Evolutionary conservation across 345 rosid species (phyloP).

Genomic region (Moricandia moricandioides): DNA sequence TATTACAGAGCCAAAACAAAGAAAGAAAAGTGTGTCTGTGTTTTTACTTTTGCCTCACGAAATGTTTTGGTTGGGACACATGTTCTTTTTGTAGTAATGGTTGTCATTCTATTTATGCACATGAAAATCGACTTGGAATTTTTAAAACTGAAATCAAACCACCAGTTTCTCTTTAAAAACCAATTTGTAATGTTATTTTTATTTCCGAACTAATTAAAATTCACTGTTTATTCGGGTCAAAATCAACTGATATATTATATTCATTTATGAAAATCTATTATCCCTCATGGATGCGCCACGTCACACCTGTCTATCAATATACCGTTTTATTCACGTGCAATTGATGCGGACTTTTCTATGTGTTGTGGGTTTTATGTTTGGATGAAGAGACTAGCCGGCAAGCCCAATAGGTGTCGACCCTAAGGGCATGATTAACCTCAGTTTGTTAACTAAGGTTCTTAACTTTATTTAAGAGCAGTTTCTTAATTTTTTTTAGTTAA

Average conservation of each 20-base stretch:
- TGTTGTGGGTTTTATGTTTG: too few species aligned
- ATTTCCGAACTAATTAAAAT: background rate
- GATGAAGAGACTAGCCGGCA: too few species aligned
- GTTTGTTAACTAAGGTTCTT: too few species aligned
- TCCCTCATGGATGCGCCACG: too few species aligned
- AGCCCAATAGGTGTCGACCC: too few species aligned
- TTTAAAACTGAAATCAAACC: background rate
- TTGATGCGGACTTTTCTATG: too few species aligned
- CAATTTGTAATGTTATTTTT: background rate
- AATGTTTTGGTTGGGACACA: conserved; percentile 1
- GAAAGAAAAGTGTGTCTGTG: background rate
- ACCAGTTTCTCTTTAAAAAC: background rate
- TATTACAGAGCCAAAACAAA: background rate
- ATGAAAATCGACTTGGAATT: background rate
- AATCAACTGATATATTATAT: background rate
- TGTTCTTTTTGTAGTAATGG: background rate
- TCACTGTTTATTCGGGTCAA: background rate
- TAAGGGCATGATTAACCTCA: too few species aligned
- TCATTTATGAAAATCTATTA: too few species aligned
- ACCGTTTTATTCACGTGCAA: too few species aligned
- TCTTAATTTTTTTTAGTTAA: too few species aligned
- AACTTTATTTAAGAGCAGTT: too few species aligned
- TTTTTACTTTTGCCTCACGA: background rate
- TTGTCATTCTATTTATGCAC: conserved; percentile 17
- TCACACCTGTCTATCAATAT: too few species aligned